Percentiles rank a stretch among this genome's conserved stretches.
These are phyloP conservation scores for Yamadazyma triangularis DNA, from an alignment of 1,139 yeast species.

Conservation along the genomic window DNA sequence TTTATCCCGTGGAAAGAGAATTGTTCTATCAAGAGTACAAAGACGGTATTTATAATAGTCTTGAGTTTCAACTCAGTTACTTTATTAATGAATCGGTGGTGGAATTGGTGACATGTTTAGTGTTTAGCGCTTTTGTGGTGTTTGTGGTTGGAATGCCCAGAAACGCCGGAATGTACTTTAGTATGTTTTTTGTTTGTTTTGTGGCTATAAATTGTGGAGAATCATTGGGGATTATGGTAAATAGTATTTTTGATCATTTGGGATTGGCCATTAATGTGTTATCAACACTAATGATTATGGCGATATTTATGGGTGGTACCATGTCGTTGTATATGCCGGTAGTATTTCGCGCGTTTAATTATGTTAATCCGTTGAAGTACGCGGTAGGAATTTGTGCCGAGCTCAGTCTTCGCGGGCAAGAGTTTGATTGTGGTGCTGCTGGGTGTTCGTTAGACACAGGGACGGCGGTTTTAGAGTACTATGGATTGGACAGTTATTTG, in stretches of 20 bases:
- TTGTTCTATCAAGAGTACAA: conserved; percentile 75
- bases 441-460: conserved; percentile 33
- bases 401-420: conserved; percentile 30
- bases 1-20: conserved; percentile 70
- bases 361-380: conserved; percentile 69
- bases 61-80: conserved; percentile 64
- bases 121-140: conserved; percentile 60
- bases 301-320: conserved; percentile 83
- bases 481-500: conserved; percentile 25
- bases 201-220: conserved; percentile 73
- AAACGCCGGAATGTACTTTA: conserved; percentile 61
- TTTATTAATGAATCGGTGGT: conserved; percentile 69
- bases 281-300: conserved; percentile 59
- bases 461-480: conserved; percentile 28
- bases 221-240: conserved; percentile 73
- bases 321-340: conserved; percentile 73
- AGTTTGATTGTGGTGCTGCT: conserved; percentile 24
- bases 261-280: conserved; percentile 77
- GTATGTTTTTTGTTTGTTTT: conserved; percentile 52
- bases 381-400: conserved; percentile 51
- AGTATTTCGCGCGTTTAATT: conserved; percentile 66
- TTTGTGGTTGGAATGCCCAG: conserved; percentile 75
- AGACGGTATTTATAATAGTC: conserved; percentile 67
- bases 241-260: conserved; percentile 67
- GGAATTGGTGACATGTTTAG: conserved; percentile 55